Conservation (phyloP, 805 yeast genomes). For the Nakazawaea siamensis region DNA sequence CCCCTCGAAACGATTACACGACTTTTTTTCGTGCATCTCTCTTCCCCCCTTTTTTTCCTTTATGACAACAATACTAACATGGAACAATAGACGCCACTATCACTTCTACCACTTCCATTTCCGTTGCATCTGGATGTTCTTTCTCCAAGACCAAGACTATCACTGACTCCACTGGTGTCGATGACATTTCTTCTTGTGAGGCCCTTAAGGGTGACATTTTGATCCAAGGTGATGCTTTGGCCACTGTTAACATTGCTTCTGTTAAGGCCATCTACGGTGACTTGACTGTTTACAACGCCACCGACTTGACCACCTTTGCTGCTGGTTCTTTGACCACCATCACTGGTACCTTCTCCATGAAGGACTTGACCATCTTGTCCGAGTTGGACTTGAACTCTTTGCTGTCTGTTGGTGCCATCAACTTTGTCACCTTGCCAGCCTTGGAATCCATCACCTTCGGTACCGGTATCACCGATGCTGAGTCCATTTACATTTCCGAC, state of each 20-base stretch:
- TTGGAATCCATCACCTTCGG: slow-evolving; percentile 58
- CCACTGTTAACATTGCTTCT: slow-evolving; percentile 61
- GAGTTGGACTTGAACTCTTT: slow-evolving; percentile 70
- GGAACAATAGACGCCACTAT: slow-evolving; percentile 46
- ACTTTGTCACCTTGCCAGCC: slow-evolving; percentile 82
- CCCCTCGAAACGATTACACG: background rate
- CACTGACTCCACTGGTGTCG: slow-evolving; percentile 74
- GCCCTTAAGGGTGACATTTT: slow-evolving; percentile 74
- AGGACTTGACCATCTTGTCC: slow-evolving; percentile 56
- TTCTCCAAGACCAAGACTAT: slow-evolving; percentile 58
- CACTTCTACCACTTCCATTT: slow-evolving; percentile 36
- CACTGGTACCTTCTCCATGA: slow-evolving; percentile 59
- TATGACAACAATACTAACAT: slow-evolving; percentile 1
- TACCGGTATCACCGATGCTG: slow-evolving; percentile 66
- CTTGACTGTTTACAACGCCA: slow-evolving; percentile 57
- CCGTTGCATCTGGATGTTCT: slow-evolving; percentile 56
- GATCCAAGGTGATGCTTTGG: slow-evolving; percentile 53
- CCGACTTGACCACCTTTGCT: slow-evolving; percentile 50
- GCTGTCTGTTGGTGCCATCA: slow-evolving; percentile 73
- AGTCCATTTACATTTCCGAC: slow-evolving; percentile 62
- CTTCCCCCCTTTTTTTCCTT: background rate
- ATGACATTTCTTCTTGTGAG: slow-evolving; percentile 61
- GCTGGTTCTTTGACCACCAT: slow-evolving; percentile 77
- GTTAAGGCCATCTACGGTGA: slow-evolving; percentile 75
- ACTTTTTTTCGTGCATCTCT: background rate